phyloP scores from a whole-genome alignment of 78 protist genomes.

The Emiliania huxleyi region DNA sequence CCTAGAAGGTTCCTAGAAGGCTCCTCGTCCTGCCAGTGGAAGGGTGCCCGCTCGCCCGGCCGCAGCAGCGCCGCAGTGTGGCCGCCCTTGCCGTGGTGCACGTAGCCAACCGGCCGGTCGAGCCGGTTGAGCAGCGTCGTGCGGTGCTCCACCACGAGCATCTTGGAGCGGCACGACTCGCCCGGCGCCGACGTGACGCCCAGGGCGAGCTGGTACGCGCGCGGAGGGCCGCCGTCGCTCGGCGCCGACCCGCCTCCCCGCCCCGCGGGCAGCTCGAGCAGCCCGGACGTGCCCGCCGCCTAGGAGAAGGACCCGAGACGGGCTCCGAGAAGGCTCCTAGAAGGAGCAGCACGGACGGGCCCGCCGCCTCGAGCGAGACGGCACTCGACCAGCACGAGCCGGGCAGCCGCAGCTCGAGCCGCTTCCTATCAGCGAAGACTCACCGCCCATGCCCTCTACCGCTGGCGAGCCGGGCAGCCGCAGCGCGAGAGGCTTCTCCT shows the following conservation, averaged over 20 bases:
- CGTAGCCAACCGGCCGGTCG: not conserved
- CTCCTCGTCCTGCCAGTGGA: too few relatives aligned
- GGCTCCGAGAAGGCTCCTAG: too few relatives aligned
- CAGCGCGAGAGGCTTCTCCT: too few relatives aligned
- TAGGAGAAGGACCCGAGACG: too few relatives aligned
- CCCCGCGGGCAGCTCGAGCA: not conserved
- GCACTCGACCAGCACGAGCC: not conserved
- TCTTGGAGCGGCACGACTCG: not conserved
- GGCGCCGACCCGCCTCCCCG: not conserved
- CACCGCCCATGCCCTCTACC: too few relatives aligned
- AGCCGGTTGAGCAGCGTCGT: not conserved
- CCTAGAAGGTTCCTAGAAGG: too few relatives aligned
- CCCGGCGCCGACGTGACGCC: not conserved
- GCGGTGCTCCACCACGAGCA: not conserved
- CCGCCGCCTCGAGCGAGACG: not conserved
- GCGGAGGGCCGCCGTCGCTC: not conserved
- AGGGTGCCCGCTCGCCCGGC: too few relatives aligned
- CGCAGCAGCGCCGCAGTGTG: too few relatives aligned
- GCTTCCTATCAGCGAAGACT: too few relatives aligned
- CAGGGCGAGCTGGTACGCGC: not conserved
- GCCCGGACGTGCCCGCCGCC: not conserved
- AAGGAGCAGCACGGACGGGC: not conserved
- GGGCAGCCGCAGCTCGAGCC: not conserved
- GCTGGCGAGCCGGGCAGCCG: too few relatives aligned
- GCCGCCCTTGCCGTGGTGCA: not conserved